These are phyloP conservation scores for Melaleuca quinquenervia DNA, from an alignment of 345 rosid species.

Conservation along the genomic window DNA sequence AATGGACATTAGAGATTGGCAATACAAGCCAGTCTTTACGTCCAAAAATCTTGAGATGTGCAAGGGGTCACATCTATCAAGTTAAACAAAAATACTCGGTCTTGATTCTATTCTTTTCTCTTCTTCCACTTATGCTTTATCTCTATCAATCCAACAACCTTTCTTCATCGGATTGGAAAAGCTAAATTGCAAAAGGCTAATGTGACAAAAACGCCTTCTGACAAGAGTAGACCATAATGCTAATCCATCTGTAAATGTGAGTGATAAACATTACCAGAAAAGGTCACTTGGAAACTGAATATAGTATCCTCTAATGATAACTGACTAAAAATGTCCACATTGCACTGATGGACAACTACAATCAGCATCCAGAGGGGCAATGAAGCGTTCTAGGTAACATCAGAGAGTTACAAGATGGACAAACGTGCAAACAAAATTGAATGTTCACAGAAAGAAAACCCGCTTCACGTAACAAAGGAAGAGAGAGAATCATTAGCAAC, in stretches of 20 bases:
- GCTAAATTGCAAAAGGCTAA: neutral
- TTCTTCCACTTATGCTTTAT: neutral
- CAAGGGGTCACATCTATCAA: neutral
- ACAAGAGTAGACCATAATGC: neutral
- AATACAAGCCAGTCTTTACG: neutral
- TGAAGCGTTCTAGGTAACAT: neutral
- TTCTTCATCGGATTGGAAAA: neutral
- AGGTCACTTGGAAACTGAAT: neutral
- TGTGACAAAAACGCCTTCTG: neutral
- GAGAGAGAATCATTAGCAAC: neutral
- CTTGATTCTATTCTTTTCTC: neutral
- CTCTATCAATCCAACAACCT: neutral
- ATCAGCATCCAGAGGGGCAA: neutral
- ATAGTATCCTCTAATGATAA: neutral
- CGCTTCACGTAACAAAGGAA: neutral
- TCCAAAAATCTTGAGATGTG: neutral
- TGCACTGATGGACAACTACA: neutral
- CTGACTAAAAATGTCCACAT: neutral
- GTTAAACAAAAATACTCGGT: neutral
- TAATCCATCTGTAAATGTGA: neutral
- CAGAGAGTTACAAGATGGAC: neutral
- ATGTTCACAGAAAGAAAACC: neutral
- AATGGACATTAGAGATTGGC: neutral
- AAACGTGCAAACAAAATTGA: neutral
- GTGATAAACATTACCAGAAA: neutral